These are phyloP conservation scores for Trapa bicornis DNA, from an alignment of 345 rosid species.

Conservation along the genomic window DNA sequence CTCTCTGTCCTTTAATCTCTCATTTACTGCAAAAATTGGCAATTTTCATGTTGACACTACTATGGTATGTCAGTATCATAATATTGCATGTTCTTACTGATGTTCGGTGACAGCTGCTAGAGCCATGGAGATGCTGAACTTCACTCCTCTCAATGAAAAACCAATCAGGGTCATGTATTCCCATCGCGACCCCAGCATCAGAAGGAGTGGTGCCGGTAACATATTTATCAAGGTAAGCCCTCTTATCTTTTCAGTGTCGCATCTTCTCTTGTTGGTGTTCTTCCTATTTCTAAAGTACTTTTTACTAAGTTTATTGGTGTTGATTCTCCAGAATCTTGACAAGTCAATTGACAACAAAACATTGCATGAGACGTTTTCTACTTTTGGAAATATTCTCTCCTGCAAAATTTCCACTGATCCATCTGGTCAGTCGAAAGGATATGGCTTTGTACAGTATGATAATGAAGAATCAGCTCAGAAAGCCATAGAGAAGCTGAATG, in stretches of 20 bases:
- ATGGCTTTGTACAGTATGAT: constrained; percentile 91
- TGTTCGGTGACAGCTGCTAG: constrained; percentile 46
- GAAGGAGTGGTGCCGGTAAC: constrained; percentile 86
- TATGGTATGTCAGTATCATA: background rate
- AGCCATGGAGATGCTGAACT: constrained; percentile 74
- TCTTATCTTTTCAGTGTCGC: background rate
- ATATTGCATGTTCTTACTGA: background rate
- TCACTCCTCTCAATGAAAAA: constrained; percentile 59
- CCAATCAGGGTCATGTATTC: constrained; percentile 82
- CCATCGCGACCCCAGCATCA: constrained; percentile 63
- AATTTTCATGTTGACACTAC: background rate
- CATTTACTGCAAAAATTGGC: background rate
- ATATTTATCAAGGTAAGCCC: constrained; percentile 69
- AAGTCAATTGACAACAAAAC: constrained; percentile 84
- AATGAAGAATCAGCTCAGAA: constrained; percentile 65
- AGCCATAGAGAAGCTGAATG: constrained; percentile 72
- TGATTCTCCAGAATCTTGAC: constrained; percentile 59
- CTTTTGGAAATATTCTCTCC: constrained; percentile 74
- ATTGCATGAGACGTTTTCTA: constrained; percentile 68
- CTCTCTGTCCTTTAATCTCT: background rate
- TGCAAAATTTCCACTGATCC: constrained; percentile 86
- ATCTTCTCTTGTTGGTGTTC: background rate
- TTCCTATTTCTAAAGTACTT: background rate
- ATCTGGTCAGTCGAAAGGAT: constrained; percentile 82
- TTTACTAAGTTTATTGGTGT: background rate